These are phyloP conservation scores for Rhodocollybia butyracea DNA, from an alignment of 768 basidiomycete genomes.

Conservation along the genomic window DNA sequence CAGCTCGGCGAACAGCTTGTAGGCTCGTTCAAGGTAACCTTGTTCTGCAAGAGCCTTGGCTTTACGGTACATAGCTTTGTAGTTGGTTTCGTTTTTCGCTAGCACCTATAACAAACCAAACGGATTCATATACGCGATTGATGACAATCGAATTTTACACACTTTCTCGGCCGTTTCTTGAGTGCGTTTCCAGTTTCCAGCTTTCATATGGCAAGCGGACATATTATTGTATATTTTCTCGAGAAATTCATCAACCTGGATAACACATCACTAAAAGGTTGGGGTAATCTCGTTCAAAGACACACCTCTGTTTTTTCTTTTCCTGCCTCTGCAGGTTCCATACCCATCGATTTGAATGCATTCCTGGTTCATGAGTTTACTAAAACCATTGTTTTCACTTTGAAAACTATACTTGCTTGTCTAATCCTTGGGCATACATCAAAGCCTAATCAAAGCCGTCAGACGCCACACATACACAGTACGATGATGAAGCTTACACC, in stretches of 20 bases:
- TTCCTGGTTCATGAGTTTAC: conserved; percentile 34
- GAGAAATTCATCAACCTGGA: conserved; percentile 67
- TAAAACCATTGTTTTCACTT: not conserved
- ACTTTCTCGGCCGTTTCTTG: conserved; percentile 82
- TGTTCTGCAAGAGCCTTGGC: conserved; percentile 75
- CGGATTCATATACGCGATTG: not conserved
- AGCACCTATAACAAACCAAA: conserved; percentile 60
- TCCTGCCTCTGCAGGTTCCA: conserved; percentile 28
- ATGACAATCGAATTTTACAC: not conserved
- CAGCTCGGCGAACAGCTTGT: conserved; percentile 60
- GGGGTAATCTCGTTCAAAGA: not conserved
- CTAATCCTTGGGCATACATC: conserved; percentile 70
- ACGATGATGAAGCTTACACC: conserved; percentile 39
- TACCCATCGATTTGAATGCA: conserved; percentile 51
- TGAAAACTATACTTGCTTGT: conserved; percentile 53
- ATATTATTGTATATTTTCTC: conserved; percentile 86
- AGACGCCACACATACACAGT: conserved; percentile 8
- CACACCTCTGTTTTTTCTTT: conserved; percentile 70
- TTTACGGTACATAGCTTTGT: conserved; percentile 79
- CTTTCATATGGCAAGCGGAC: conserved; percentile 81
- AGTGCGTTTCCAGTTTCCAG: conserved; percentile 75
- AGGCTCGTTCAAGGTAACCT: conserved; percentile 74
- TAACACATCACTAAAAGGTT: not conserved
- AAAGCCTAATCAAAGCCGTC: conserved; percentile 44
- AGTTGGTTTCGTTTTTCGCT: conserved; percentile 69